A percentile compares a stretch with the other conserved stretches of the same genome.
These are phyloP conservation scores for Cyclaneusma minus DNA, from an alignment of 2,329 filamentous ascomycete genomes.

Conservation along the genomic window DNA sequence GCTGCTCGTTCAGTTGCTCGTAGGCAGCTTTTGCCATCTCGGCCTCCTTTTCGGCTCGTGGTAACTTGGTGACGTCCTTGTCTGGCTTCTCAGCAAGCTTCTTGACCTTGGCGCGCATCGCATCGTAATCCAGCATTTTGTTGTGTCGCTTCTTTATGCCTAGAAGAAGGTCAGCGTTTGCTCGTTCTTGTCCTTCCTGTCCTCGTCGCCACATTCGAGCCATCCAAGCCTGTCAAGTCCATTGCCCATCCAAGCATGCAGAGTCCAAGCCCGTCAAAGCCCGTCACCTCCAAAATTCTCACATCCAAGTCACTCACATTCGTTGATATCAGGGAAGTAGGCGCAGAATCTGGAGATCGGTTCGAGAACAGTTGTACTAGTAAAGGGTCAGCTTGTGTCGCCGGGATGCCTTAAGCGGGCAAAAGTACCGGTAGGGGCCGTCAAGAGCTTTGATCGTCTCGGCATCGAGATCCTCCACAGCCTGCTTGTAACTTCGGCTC, in stretches of 20 bases:
- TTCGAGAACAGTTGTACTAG: conserved; percentile 77
- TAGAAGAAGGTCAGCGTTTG: conserved; percentile 19
- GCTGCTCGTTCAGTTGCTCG: conserved; percentile 92
- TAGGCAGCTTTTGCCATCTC: conserved; percentile 89
- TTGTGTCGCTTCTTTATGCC: conserved; percentile 96
- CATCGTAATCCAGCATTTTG: conserved; percentile 96
- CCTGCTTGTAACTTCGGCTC: conserved; percentile 93
- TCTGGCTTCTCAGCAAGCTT: conserved; percentile 95
- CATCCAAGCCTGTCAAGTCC: too few relatives aligned
- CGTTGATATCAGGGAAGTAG: conserved; percentile 98
- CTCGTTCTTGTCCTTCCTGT: too few relatives aligned
- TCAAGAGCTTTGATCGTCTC: conserved; percentile 98
- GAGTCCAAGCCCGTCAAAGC: too few relatives aligned
- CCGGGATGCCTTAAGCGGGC: neutral
- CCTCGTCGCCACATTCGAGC: neutral
- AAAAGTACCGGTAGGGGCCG: conserved; percentile 66
- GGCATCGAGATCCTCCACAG: conserved; percentile 90
- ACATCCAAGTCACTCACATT: too few relatives aligned
- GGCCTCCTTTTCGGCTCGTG: conserved; percentile 88
- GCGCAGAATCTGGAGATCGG: conserved; percentile 93
- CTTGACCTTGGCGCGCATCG: conserved; percentile 90
- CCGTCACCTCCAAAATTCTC: too few relatives aligned
- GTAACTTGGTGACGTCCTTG: conserved; percentile 94
- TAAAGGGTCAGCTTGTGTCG: conserved; percentile 8
- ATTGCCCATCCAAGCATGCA: too few relatives aligned